These are phyloP conservation scores for Trypanosoma boissoni DNA, from an alignment of 208 protist species.

Conservation along the genomic window DNA sequence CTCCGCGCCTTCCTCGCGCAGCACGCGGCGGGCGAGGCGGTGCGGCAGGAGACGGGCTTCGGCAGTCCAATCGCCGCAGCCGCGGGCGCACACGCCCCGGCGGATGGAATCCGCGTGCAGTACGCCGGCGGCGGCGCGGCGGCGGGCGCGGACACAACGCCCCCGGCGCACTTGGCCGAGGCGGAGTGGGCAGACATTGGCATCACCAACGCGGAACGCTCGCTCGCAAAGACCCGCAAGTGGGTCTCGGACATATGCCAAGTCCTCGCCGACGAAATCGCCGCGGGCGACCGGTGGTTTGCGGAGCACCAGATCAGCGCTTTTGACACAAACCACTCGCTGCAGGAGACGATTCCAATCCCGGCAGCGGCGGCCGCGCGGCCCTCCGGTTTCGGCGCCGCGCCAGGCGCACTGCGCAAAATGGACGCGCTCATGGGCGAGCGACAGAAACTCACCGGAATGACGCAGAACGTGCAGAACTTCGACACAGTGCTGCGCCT, in stretches of 20 bases:
- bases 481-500: constrained; percentile 49
- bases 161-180: constrained; percentile 17
- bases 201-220: constrained; percentile 44
- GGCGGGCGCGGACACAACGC: constrained; percentile 8
- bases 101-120: constrained; percentile 31
- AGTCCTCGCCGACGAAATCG: constrained; percentile 48
- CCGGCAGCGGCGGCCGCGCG: neutral
- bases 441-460: constrained; percentile 30
- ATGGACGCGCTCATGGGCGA: constrained; percentile 31
- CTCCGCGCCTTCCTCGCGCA: constrained; percentile 37
- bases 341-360: constrained; percentile 42
- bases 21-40: constrained; percentile 2
- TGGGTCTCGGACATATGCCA: constrained; percentile 61
- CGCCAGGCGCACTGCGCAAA: constrained; percentile 28
- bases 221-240: constrained; percentile 43
- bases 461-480: constrained; percentile 36
- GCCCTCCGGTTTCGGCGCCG: neutral
- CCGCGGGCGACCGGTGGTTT: constrained; percentile 65
- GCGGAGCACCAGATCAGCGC: constrained; percentile 36
- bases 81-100: neutral
- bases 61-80: constrained; percentile 6
- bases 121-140: constrained; percentile 11
- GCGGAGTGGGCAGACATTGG: constrained; percentile 49
- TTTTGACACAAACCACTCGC: constrained; percentile 63
- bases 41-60: constrained; percentile 3